These are phyloP conservation scores for Fusarium nanum DNA, from an alignment of 2,329 filamentous ascomycete species.

Conservation along the genomic window DNA sequence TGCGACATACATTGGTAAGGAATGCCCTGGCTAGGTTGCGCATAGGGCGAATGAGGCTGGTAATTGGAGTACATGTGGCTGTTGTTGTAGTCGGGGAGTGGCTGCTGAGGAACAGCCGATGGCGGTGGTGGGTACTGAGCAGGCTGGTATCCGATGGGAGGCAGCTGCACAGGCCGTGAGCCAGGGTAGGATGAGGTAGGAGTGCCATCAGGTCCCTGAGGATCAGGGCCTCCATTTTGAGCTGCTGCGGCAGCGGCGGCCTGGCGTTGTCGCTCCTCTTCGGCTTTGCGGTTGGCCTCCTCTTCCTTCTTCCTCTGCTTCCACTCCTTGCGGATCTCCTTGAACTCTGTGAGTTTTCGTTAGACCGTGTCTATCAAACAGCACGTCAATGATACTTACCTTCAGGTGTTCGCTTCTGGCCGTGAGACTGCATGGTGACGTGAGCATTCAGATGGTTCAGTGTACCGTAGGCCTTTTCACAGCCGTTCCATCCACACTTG, in stretches of 20 bases:
- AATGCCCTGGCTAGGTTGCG: constrained; percentile 67
- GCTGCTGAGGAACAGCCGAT: constrained; percentile 63
- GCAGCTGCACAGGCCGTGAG: constrained; percentile 72
- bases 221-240: constrained; percentile 62
- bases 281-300: constrained; percentile 64
- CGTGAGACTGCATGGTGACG: constrained; percentile 98
- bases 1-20: constrained; percentile 67
- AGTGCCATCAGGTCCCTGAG: constrained; percentile 57
- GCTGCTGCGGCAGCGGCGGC: constrained; percentile 65
- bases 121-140: constrained; percentile 75
- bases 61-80: constrained; percentile 68
- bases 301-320: constrained; percentile 99
- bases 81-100: constrained; percentile 66
- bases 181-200: constrained; percentile 67
- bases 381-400: constrained; percentile 68
- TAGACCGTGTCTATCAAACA: constrained; percentile 28
- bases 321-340: constrained; percentile 99
- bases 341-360: constrained; percentile 79
- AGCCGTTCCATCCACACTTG: constrained; percentile 98
- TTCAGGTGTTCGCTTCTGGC: constrained; percentile 94
- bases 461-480: constrained; percentile 98
- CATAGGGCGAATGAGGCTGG: constrained; percentile 69
- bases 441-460: constrained; percentile 98
- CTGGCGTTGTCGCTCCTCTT: constrained; percentile 82
- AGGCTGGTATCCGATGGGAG: constrained; percentile 79